These are phyloP conservation scores for Tarenaya hassleriana DNA, from an alignment of 345 rosid genomes.

Conservation along the genomic window DNA sequence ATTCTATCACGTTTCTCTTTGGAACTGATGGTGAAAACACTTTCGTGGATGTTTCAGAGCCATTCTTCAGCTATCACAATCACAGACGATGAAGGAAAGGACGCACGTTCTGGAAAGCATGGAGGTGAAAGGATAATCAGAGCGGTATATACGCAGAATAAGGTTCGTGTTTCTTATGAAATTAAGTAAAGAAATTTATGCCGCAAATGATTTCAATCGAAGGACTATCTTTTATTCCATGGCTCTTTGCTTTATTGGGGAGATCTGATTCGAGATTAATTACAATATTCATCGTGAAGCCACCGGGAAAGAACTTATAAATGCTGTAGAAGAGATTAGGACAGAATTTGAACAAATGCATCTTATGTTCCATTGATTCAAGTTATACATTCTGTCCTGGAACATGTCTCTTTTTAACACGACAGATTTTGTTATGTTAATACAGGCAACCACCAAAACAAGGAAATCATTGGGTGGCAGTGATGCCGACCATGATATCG, in stretches of 20 bases:
- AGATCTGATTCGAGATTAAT: no score
- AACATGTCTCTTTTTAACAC: neutral
- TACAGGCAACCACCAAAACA: constrained; percentile 49
- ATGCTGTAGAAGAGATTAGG: no score
- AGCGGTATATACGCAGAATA: constrained; percentile 66
- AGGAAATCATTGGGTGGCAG: constrained; percentile 30
- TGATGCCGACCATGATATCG: constrained; percentile 37
- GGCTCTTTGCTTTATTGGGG: no score
- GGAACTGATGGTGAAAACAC: constrained; percentile 9
- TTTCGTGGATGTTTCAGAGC: constrained; percentile 47
- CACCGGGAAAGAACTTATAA: no score
- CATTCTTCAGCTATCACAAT: constrained; percentile 75
- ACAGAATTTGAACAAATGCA: no score
- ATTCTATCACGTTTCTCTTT: neutral
- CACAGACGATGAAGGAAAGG: constrained; percentile 84
- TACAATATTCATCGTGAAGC: no score
- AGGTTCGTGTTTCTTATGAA: constrained; percentile 37
- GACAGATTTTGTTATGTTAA: constrained; percentile 10
- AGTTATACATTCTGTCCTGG: no score
- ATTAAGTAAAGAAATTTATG: neutral
- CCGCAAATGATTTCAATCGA: no score
- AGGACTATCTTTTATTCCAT: no score
- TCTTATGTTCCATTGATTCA: neutral
- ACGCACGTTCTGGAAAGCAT: constrained; percentile 33
- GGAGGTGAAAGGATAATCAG: constrained; percentile 60